Evolutionary conservation across 2,329 filamentous ascomycete species (phyloP), one percentile per base, ranked within the genome.

Genomic region (Tolypocladium guangdongense): DNA sequence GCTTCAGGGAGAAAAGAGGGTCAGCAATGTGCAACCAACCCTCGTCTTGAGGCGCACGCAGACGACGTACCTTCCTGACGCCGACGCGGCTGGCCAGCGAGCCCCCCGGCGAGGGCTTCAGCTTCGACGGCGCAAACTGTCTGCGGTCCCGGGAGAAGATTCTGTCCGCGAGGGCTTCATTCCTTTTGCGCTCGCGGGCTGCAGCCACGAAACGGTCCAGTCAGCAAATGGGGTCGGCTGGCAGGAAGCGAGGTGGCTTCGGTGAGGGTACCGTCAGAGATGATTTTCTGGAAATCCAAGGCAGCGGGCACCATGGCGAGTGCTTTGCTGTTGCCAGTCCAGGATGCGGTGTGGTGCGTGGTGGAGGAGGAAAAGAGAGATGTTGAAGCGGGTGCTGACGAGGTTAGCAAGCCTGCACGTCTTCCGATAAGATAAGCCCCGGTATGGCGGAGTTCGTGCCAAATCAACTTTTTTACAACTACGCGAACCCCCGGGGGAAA

Each of bases 1-100:
- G 43, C 43, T 32, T 3, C 27, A 14, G 20, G 27, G 27, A 20
- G 27, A 47, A 14, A 4, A 16, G 24, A 20, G 41, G n/a, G 18
- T 47, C 27, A 47, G 43, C 27, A 33, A 10, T 18, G 43, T 20
- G 14, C 43, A 27, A 32, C 24, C 8, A 46, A 30, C 7, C 3
- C 24, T 20, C 27, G 18, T 11, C 7, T 8, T 16, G 27, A 18
- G 27, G 8, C 43, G 43, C 18, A 12, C n/a, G 27, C 12, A 47
- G 51, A 35, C 10, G 47, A 47, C 33, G 54, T 74, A 83, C 83
- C 81, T 90, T 90, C 63, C 80, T 82, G 50, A 90, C 76, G 39
- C 87, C 87, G 55, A 87, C 83, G 66, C 87, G 80, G 68, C 84
- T 87, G 53, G 87, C 82, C 50, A 90, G 78, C 3, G 81, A 81